Conservation (phyloP, 2,329 filamentous ascomycete species). For the Aulographum hederae region DNA sequence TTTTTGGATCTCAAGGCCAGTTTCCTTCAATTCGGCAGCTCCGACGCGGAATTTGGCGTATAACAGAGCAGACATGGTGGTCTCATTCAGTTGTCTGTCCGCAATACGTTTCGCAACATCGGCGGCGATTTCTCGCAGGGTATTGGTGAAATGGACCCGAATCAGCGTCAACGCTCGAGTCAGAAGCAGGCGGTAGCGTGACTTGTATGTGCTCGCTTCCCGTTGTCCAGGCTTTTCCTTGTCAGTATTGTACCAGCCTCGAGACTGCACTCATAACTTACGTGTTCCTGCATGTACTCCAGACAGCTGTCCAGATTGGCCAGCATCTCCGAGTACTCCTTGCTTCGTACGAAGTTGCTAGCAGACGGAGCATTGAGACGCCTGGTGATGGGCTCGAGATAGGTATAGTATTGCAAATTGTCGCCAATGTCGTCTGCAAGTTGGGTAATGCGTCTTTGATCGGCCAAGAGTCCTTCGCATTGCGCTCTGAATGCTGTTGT, state of each 20-base stretch:
- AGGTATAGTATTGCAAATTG: conserved; percentile 87
- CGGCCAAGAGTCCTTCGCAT: conserved; percentile 70
- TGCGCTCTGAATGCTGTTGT: conserved; percentile 86
- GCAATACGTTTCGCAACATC: conserved; percentile 45
- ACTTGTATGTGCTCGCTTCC: conserved; percentile 73
- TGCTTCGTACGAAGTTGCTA: conserved; percentile 64
- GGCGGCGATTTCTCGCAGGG: conserved; percentile 41
- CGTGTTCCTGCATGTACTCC: conserved; percentile 78
- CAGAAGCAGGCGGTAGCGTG: conserved; percentile 69
- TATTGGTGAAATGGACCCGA: conserved; percentile 45
- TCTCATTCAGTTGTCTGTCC: conserved; percentile 51
- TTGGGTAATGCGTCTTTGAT: conserved; percentile 61
- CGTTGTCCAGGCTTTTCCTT: conserved; percentile 65
- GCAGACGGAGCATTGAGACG: conserved; percentile 85
- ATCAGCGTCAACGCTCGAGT: conserved; percentile 49
- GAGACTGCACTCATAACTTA: too few relatives aligned
- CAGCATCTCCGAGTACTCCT: conserved; percentile 76
- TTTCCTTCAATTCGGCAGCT: conserved; percentile 44
- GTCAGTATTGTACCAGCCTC: too few relatives aligned
- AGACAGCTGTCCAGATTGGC: conserved; percentile 77
- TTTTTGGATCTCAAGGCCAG: conserved; percentile 51
- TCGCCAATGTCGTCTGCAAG: conserved; percentile 73
- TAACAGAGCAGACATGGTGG: conserved; percentile 50
- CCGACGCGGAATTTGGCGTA: conserved; percentile 55
- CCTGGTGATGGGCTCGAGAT: conserved; percentile 77